Percentiles rank a stretch among this genome's conserved stretches.
These are phyloP conservation scores for Immersiella caudata DNA, from an alignment of 495 filamentous ascomycete genomes.

Conservation along the genomic window DNA sequence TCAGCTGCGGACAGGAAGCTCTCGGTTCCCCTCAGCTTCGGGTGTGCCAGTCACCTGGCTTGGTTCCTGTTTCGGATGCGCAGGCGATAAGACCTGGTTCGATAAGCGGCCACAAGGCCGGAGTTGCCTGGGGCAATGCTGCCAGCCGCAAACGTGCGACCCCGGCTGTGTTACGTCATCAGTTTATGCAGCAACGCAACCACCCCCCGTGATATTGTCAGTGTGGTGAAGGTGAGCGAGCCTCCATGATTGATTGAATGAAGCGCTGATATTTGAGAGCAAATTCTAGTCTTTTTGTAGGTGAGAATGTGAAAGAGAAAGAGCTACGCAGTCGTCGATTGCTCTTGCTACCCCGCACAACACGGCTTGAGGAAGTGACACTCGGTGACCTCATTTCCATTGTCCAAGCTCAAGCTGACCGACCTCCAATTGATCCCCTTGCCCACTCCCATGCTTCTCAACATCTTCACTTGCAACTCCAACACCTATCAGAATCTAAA, in stretches of 20 bases:
- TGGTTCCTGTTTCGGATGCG: constrained; percentile 22
- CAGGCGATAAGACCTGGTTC: not conserved
- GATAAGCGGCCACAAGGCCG: constrained; percentile 3
- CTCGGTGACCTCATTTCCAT: no score
- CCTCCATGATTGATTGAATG: not conserved
- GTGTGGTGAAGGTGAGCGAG: not conserved
- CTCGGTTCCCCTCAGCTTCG: constrained; percentile 4
- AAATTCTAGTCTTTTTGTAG: no score
- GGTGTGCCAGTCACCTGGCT: constrained; percentile 11
- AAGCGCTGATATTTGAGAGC: not conserved
- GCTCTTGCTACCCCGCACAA: no score
- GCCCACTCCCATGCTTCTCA: no score
- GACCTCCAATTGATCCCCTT: no score
- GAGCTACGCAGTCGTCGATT: no score
- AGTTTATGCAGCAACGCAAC: not conserved
- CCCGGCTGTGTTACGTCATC: not conserved
- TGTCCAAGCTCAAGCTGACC: no score
- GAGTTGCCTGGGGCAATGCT: constrained; percentile 19
- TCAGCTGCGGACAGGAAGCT: not conserved
- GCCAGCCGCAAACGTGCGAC: not conserved
- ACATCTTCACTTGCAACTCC: no score
- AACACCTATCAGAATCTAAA: not conserved
- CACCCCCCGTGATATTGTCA: not conserved
- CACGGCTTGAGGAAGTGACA: no score
- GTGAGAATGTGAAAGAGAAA: no score